Conservation (phyloP, 129 eudicot species). For the Tagetes patula region DNA sequence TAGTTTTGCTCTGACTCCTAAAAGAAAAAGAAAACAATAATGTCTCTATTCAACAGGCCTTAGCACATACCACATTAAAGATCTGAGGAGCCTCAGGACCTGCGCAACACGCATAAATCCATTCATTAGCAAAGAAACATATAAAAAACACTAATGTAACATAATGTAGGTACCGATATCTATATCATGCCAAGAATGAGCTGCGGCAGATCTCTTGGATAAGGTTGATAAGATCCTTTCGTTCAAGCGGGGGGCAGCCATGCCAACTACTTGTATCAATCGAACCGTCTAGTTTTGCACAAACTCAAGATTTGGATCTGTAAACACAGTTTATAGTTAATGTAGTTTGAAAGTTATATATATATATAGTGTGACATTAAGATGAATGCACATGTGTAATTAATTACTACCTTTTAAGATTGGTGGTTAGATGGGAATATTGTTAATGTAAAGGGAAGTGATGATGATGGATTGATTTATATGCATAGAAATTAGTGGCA, state of each 20-base stretch:
- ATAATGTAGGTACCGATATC: conserved; percentile 56
- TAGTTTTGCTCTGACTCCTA: neutral
- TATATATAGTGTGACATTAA: neutral
- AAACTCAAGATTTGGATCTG: conserved; percentile 13
- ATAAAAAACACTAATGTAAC: neutral
- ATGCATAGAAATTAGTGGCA: conserved; percentile 26
- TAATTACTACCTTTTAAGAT: conserved; percentile 1
- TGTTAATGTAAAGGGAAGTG: neutral
- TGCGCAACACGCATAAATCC: conserved; percentile 24
- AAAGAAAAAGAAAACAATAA: neutral
- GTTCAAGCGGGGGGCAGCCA: conserved; percentile 61
- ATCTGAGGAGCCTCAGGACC: conserved; percentile 81
- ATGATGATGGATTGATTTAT: conserved; percentile 5
- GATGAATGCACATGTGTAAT: neutral
- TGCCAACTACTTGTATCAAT: neutral
- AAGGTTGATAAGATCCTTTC: conserved; percentile 87
- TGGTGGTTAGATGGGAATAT: conserved; percentile 2
- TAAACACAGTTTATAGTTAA: conserved; percentile 13
- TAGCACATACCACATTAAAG: conserved; percentile 57
- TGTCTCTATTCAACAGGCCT: neutral
- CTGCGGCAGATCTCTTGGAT: conserved; percentile 93
- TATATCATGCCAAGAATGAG: conserved; percentile 99
- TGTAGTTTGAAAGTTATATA: neutral
- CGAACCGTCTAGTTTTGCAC: neutral
- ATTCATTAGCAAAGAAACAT: neutral